phyloP scores from a whole-genome alignment of 306 rosid species.

The Nissolia schottii region DNA sequence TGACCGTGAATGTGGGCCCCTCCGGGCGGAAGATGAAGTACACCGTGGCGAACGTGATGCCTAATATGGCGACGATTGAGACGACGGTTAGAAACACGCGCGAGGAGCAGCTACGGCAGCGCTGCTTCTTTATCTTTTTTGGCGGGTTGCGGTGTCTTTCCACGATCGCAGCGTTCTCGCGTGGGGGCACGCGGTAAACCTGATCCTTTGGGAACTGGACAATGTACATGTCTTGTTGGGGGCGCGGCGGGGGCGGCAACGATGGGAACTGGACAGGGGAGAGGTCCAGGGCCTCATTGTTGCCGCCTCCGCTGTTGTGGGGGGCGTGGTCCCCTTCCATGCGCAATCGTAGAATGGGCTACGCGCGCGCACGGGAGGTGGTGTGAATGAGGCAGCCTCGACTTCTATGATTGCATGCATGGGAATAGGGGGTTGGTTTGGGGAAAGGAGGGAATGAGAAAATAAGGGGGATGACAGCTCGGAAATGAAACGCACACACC shows the following conservation, averaged over 20 bases:
- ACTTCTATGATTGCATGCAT: conserved; percentile 28
- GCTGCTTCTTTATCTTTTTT: neutral
- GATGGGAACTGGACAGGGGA: neutral
- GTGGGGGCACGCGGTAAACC: conserved; percentile 55
- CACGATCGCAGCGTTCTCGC: conserved; percentile 41
- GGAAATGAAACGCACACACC: conserved; percentile 18
- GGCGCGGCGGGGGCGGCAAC: neutral
- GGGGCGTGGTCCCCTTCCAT: conserved; percentile 53
- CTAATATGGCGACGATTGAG: conserved; percentile 6
- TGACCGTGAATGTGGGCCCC: conserved; percentile 34
- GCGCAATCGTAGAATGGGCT: conserved; percentile 9
- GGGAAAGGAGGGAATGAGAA: neutral
- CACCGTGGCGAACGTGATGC: neutral
- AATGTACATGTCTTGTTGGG: conserved; percentile 33
- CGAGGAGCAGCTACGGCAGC: neutral
- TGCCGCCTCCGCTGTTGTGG: neutral
- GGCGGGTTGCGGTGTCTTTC: conserved; percentile 25
- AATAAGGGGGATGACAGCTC: neutral
- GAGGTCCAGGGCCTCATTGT: neutral
- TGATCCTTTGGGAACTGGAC: conserved; percentile 68
- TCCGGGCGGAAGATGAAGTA: conserved; percentile 28
- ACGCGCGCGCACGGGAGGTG: neutral
- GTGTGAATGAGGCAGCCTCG: neutral
- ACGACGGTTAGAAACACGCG: conserved; percentile 3
- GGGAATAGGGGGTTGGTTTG: neutral